Evolutionary conservation across 2,329 filamentous ascomycete species (phyloP), one percentile per base, ranked within the genome.

Genomic region (Exophiala alcalophila): DNA sequence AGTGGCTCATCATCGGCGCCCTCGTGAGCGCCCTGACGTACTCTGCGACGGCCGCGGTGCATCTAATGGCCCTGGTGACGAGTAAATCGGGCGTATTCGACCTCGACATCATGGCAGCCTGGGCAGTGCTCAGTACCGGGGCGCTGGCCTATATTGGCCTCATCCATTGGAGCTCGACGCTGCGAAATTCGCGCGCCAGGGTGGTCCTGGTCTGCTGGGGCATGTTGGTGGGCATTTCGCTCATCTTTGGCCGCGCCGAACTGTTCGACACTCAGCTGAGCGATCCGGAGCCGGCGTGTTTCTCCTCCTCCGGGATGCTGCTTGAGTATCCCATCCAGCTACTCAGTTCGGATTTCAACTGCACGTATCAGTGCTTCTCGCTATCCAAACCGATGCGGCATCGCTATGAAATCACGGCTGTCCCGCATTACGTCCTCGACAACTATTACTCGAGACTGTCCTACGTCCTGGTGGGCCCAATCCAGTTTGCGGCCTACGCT

Each of bases 1-100:
- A 49, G 52, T 61, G 57, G 57, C 54, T 61, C 27, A 53, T 59
- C 33, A 50, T 57, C 15, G 57, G 57, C 9, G 58, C 57, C 26
- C 52, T 60, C 25, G 57, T 56, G 10, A 57, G 56, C 31, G 58
- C 57, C 1, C 40, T 61, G 26, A 54, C 55, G 9, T 61, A 59
- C 27, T 52, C 57, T 3, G 57, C 56, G 3, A 50, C 54, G 4
- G 42, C 57, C n/a, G 48, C 58, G 10, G 55, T 61, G 4, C 58
- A 61, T 27, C 50, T 56, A 40, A 52, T 59, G 41, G 46, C 54
- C 8, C 49, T 59, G 4, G 42, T 53, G 3, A 55, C 33, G 10
- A 56, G 48, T n/a, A 50, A 53, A 15, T 30, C 26, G 2, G 47
- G 44, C 5, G 52, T 53, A 12, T 58, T 50, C 31, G 57, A 58